phyloP scores from a whole-genome alignment of 352 stramenopile genomes.

The Globisporangium alternatum region DNA sequence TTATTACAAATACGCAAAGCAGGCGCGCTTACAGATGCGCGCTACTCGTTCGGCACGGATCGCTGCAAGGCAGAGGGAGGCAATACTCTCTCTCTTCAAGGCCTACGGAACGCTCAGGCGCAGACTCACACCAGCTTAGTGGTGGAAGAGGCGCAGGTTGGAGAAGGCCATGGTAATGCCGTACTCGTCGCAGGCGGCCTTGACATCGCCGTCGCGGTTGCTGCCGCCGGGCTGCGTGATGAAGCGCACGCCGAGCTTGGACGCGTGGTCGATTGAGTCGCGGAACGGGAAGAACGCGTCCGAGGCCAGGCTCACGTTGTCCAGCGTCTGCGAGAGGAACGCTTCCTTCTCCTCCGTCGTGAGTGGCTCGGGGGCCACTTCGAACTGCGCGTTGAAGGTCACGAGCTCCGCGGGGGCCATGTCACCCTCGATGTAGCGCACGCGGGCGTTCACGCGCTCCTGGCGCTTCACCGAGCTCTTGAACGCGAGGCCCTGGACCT shows the following conservation, averaged over 20 bases:
- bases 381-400: conserved; percentile 96
- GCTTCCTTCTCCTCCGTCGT: conserved; percentile 93
- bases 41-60: conserved; percentile 1
- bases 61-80: too few species aligned
- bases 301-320: conserved; percentile 93
- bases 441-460: conserved; percentile 98
- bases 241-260: conserved; percentile 95
- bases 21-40: not conserved
- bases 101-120: too few species aligned
- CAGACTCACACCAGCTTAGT: conserved; percentile 73
- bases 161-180: conserved; percentile 99
- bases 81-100: too few species aligned
- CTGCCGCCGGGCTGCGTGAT: conserved; percentile 95
- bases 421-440: conserved; percentile 99
- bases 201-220: conserved; percentile 89
- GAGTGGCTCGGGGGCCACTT: conserved; percentile 91
- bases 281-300: conserved; percentile 99
- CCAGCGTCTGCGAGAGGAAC: conserved; percentile 89
- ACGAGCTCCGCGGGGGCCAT: conserved; percentile 94
- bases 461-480: conserved; percentile 98
- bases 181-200: conserved; percentile 95
- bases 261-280: conserved; percentile 97
- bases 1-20: not conserved
- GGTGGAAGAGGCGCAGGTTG: conserved; percentile 98
- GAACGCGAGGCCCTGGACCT: conserved; percentile 94